Base-by-base conservation (phyloP, 768 basidiomycete genomes). In the Gautieria morchelliformis region DNA sequence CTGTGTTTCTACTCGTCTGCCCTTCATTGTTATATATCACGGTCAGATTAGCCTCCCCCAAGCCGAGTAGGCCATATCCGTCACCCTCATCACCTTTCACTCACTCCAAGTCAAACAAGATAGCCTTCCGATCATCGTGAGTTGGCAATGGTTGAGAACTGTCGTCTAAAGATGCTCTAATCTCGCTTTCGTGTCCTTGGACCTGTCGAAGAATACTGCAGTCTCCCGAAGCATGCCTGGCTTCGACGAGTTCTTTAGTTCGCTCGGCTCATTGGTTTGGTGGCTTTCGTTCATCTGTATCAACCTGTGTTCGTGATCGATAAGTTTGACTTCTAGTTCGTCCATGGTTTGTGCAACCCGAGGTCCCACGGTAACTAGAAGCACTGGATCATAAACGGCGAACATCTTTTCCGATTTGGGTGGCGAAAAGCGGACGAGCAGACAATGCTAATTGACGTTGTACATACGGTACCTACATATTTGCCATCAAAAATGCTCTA, bases 171-270 rank as follows among this genome's bases (percentile, higher is more conserved):
- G 93, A 97, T 0, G 80, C 78, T 48, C 96, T 78, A 52, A 92
- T 93, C 63, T 91, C 91, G 10, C 76, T 73, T n/a, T n/a, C n/a
- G n/a, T n/a, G n/a, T n/a, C n/a, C n/a, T n/a, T n/a, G n/a, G n/a
- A n/a, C n/a, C n/a, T 84, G 51, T 92, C 84, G 70, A 99, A 99
- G 72, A 98, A 99, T 17, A 92, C 87, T 12, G 92, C 93, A 0
- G 96, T 99, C 74, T 98, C 84, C 78, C 60, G 98, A 72, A 37
- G 98, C 96, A 74, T 95, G 83, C n/a, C n/a, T n/a, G n/a, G n/a
- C n/a, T n/a, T n/a, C n/a, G n/a, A n/a, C n/a, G n/a, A n/a, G n/a
- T n/a, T n/a, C 87, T 79, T 73, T 15, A 96, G 76, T 67, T 98
- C 94, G 66, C 81, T 83, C 46, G 85, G 64, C 88, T 88, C 42